Percentiles rank a stretch among this genome's conserved stretches.
Evolutionary conservation across 495 filamentous ascomycete genomes (phyloP).

Genomic region (Podospora fimiseda): DNA sequence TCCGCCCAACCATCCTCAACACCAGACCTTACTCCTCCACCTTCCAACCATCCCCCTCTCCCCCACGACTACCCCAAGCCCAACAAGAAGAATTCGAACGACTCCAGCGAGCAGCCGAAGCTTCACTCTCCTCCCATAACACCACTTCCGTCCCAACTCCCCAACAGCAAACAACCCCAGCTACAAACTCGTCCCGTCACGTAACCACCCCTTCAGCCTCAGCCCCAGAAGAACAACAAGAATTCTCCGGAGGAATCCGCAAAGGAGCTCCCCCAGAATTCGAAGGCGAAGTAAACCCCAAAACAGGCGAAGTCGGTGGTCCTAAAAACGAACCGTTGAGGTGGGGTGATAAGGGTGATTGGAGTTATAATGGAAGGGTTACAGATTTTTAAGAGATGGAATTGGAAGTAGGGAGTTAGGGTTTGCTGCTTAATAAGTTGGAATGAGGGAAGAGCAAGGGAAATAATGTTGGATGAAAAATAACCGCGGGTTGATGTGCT

Average conservation of each 20-base stretch:
- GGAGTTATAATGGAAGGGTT: slow-evolving; percentile 92
- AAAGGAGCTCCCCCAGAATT: slow-evolving; percentile 82
- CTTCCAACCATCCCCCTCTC: slow-evolving; percentile 53
- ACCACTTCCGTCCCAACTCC: slow-evolving; percentile 6
- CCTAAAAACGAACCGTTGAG: slow-evolving; percentile 96
- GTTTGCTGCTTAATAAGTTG: too few species aligned
- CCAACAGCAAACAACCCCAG: slow-evolving; percentile 2
- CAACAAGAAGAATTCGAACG: slow-evolving; percentile 91
- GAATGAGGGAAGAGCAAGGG: background rate
- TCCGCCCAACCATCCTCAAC: background rate
- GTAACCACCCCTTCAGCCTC: background rate
- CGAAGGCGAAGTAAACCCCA: slow-evolving; percentile 85
- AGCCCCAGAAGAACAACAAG: background rate
- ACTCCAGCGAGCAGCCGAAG: slow-evolving; percentile 57
- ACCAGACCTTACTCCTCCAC: slow-evolving; percentile 25
- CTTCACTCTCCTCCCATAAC: slow-evolving; percentile 21
- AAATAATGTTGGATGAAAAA: too few species aligned
- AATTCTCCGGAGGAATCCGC: slow-evolving; percentile 35
- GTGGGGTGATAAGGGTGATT: slow-evolving; percentile 78
- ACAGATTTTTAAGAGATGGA: slow-evolving; percentile 69
- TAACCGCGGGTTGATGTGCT: too few species aligned
- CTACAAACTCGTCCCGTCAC: background rate
- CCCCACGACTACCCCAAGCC: slow-evolving; percentile 75
- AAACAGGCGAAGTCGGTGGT: slow-evolving; percentile 93
- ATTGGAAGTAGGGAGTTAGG: too few species aligned